phyloP scores from a whole-genome alignment of 768 basidiomycete genomes.

The Serendipita indica region DNA sequence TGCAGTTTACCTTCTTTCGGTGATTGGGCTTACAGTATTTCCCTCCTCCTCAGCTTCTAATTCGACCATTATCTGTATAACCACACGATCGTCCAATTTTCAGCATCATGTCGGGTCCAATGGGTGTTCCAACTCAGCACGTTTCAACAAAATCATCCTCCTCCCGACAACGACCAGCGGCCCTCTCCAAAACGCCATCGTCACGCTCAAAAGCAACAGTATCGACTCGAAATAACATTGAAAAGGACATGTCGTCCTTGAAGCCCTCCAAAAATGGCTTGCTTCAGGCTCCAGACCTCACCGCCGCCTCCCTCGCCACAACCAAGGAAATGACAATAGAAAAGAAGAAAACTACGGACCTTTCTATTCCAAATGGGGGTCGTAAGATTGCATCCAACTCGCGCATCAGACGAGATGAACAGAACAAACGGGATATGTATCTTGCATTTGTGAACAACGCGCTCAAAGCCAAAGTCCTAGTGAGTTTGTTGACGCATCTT shows the following conservation, averaged over 20 bases:
- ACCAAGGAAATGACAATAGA: neutral
- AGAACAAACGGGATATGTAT: slow-evolving; percentile 68
- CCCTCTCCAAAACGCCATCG: neutral
- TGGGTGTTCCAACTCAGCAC: slow-evolving; percentile 7
- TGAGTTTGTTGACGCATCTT: neutral
- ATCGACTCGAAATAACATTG: neutral
- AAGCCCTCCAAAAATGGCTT: too few species aligned
- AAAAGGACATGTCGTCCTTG: neutral
- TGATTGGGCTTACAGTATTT: too few species aligned
- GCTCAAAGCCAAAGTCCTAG: slow-evolving; percentile 46
- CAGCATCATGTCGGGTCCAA: slow-evolving; percentile 1
- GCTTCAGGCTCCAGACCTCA: too few species aligned
- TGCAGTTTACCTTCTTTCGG: too few species aligned
- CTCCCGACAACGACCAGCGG: neutral
- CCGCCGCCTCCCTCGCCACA: too few species aligned
- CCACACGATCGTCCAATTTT: too few species aligned
- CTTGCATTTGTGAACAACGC: slow-evolving; percentile 72
- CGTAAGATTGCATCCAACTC: slow-evolving; percentile 70
- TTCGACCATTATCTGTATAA: too few species aligned
- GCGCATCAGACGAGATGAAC: slow-evolving; percentile 60
- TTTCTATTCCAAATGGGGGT: neutral
- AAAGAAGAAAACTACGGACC: neutral
- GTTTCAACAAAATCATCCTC: neutral
- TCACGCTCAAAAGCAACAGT: neutral
- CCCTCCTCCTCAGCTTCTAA: too few species aligned